Evolutionary conservation across 163 green algal genomes (phyloP), one percentile per base, ranked within the genome.

Genomic region (Chlamydomonas reinhardtii): DNA sequence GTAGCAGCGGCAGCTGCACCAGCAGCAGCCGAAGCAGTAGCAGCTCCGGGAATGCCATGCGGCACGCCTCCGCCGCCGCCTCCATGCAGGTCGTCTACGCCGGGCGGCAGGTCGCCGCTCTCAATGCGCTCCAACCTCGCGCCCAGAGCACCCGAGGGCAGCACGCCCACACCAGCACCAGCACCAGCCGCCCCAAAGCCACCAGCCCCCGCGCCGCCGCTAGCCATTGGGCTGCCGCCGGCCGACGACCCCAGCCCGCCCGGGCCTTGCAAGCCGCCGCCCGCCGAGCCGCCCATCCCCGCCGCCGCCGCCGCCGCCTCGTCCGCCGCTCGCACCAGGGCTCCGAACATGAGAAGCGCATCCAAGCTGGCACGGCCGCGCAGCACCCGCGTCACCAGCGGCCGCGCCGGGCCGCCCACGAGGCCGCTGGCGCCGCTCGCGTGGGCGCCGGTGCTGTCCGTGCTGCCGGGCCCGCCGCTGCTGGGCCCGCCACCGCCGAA

Each of bases 41-140:
- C 59, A 11, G 14, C 24, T 1, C 59, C 59, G 59, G 59, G 0
- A 19, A 2, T n/a, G 2, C 20, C 22, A 4, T 29, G 17, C 59
- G 59, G 20, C 59, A 66, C 59, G 59, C 2, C 59, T 19, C 4
- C 17, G 24, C 59, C 31, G 59, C 59, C 31, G 59, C 25, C 24
- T 19, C 59, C 25, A 8, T 66, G 62, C 25, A 73, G 76, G 19
- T 56, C 64, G 11, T 76, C 78, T 24, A 37, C 70, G 9, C 35
- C 70, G 0, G 34, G 54, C 2, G 70, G 80, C 52, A 79, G 52
- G 80, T 79, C 70, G 16, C 80, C 80, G 70, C 80, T 86, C 56
- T 80, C 70, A 35, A 86, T 86, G 32, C 80, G 80, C 80, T 86
- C 80, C 70, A 86, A 70, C 4, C 80, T 56, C 31, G 48, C 16